Percentiles rank a stretch among this genome's conserved stretches.
These are phyloP conservation scores for Apiospora arundinis DNA, from an alignment of 2,329 filamentous ascomycete genomes.

Conservation along the genomic window DNA sequence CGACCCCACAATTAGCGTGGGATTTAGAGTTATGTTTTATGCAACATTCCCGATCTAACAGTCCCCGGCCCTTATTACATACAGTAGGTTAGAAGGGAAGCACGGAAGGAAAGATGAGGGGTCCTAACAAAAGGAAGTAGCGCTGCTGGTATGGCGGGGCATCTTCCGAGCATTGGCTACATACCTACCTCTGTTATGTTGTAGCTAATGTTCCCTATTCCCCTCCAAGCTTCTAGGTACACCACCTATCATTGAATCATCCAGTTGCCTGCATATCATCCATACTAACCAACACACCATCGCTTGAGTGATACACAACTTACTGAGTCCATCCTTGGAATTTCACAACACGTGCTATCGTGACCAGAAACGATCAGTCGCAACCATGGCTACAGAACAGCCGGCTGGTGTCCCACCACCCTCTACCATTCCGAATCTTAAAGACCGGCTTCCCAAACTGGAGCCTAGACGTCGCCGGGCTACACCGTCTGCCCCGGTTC, in stretches of 20 bases:
- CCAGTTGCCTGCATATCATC: background rate
- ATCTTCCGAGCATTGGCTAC: background rate
- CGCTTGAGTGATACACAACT: background rate
- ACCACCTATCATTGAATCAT: background rate
- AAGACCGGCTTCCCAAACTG: constrained; percentile 69
- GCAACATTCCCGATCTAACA: constrained; percentile 9
- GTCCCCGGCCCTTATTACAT: background rate
- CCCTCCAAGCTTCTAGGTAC: background rate
- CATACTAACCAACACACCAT: background rate
- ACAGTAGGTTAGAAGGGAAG: too few species aligned
- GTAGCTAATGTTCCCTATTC: too few species aligned
- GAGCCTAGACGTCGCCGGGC: constrained; percentile 66
- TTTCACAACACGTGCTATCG: background rate
- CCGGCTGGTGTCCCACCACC: constrained; percentile 27
- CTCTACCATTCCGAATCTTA: constrained; percentile 53
- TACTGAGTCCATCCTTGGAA: background rate
- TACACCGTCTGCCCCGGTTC: constrained; percentile 59
- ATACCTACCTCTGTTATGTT: background rate
- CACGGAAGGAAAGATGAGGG: background rate
- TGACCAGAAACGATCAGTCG: background rate
- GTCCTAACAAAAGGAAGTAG: background rate
- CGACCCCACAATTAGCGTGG: constrained; percentile 2
- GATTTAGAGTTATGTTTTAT: constrained; percentile 18
- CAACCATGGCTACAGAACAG: constrained; percentile 25
- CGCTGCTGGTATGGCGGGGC: background rate